phyloP scores from a whole-genome alignment of 306 rosid genomes.

The Vachellia pachyceras region DNA sequence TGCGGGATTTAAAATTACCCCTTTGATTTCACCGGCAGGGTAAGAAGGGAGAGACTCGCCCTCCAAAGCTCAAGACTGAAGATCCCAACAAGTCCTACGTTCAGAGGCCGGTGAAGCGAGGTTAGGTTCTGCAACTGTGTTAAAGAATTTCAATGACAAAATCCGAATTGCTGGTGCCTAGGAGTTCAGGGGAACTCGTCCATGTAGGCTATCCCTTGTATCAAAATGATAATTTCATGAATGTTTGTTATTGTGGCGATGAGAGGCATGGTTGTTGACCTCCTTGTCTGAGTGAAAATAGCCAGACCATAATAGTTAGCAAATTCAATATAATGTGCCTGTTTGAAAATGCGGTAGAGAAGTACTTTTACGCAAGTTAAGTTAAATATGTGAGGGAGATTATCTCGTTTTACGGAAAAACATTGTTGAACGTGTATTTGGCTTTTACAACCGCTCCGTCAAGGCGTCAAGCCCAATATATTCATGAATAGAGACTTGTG shows the following conservation, averaged over 20 bases:
- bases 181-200: slow-evolving; percentile 17
- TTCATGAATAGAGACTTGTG: background rate
- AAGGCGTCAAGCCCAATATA: too few relatives aligned
- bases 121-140: slow-evolving; percentile 49
- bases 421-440: too few relatives aligned
- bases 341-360: too few relatives aligned
- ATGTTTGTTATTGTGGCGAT: slow-evolving; percentile 39
- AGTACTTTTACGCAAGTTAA: too few relatives aligned
- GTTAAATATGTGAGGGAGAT: too few relatives aligned
- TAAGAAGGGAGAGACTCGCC: slow-evolving; percentile 95
- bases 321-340: slow-evolving; percentile 18
- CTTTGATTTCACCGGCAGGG: slow-evolving; percentile 51
- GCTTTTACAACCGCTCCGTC: too few relatives aligned
- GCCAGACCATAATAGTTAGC: slow-evolving; percentile 17
- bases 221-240: slow-evolving; percentile 42
- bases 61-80: slow-evolving; percentile 98
- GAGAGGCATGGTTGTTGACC: slow-evolving; percentile 34
- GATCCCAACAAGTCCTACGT: slow-evolving; percentile 97
- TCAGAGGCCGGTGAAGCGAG: slow-evolving; percentile 96
- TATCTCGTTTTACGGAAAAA: too few relatives aligned
- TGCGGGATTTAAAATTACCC: background rate
- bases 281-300: slow-evolving; percentile 21
- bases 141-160: background rate
- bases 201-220: slow-evolving; percentile 42
- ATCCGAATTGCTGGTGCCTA: background rate